phyloP scores from a whole-genome alignment of 2,329 filamentous ascomycete species.

The Fusarium pilosicola region DNA sequence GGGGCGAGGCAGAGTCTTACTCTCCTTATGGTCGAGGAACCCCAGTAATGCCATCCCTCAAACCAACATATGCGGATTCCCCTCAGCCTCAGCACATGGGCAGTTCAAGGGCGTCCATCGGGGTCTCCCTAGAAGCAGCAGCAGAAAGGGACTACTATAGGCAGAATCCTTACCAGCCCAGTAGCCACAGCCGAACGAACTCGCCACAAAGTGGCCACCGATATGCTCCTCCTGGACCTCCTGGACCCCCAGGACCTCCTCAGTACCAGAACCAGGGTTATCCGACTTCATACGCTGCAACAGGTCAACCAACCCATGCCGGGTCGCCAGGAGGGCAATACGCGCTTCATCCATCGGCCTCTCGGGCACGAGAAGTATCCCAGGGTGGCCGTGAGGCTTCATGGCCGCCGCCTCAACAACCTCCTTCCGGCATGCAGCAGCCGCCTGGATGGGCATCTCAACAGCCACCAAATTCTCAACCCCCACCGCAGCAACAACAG shows the following conservation, averaged over 20 bases:
- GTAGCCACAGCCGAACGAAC: conserved; percentile 52
- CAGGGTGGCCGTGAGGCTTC: conserved; percentile 50
- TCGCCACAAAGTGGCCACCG: conserved; percentile 60
- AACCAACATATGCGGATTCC: conserved; percentile 62
- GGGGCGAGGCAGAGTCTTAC: conserved; percentile 60
- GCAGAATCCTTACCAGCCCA: conserved; percentile 50
- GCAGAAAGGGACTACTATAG: conserved; percentile 61
- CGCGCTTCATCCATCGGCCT: conserved; percentile 56
- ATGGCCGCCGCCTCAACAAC: conserved; percentile 46
- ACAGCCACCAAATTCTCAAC: conserved; percentile 46
- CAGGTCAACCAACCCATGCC: conserved; percentile 51
- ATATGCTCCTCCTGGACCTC: conserved; percentile 56
- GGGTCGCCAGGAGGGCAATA: conserved; percentile 68
- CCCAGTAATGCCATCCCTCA: conserved; percentile 65
- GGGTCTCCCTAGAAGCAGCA: conserved; percentile 50
- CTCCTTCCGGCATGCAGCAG: conserved; percentile 40
- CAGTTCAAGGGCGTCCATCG: conserved; percentile 57
- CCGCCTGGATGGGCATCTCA: conserved; percentile 46
- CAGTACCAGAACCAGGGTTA: conserved; percentile 59
- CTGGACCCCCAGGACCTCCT: conserved; percentile 50
- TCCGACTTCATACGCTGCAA: conserved; percentile 52
- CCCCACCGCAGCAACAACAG: conserved; percentile 45
- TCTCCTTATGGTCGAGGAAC: conserved; percentile 55
- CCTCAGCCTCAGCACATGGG: conserved; percentile 61
- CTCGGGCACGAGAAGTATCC: conserved; percentile 56